Percentiles rank a stretch among this genome's conserved stretches.
Conservation (phyloP, 306 rosid genomes). For the Prunus salicina region DNA sequence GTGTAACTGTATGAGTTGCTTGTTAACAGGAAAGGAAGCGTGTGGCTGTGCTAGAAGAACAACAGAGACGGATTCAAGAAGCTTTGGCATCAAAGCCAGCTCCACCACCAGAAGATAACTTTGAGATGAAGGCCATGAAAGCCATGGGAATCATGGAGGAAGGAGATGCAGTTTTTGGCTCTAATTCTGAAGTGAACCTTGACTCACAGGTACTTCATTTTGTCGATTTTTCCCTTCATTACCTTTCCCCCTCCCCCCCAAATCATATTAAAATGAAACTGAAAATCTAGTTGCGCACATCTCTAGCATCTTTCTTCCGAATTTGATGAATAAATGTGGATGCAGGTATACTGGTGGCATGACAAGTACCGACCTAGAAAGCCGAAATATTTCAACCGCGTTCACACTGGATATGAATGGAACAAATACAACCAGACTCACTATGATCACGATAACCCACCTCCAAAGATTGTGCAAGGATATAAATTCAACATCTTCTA, state of each 20-base stretch:
- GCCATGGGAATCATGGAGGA: slow-evolving; percentile 96
- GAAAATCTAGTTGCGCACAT: background rate
- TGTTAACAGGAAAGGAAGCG: slow-evolving; percentile 71
- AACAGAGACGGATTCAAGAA: slow-evolving; percentile 71
- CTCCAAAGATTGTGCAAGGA: slow-evolving; percentile 96
- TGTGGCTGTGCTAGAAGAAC: slow-evolving; percentile 69
- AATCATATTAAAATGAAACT: background rate
- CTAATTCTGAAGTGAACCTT: slow-evolving; percentile 85
- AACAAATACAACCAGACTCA: slow-evolving; percentile 98
- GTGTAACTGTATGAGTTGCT: slow-evolving; percentile 1
- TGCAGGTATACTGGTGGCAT: slow-evolving; percentile 99
- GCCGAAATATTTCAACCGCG: slow-evolving; percentile 95
- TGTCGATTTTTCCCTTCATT: slow-evolving; percentile 3
- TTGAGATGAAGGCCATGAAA: slow-evolving; percentile 85
- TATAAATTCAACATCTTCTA: slow-evolving; percentile 91
- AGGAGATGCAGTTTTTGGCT: slow-evolving; percentile 93
- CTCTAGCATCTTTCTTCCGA: background rate
- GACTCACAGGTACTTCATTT: slow-evolving; percentile 75
- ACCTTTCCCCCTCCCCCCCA: background rate
- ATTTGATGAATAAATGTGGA: slow-evolving; percentile 17
- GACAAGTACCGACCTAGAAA: slow-evolving; percentile 96
- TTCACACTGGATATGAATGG: slow-evolving; percentile 98
- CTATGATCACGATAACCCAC: slow-evolving; percentile 98
- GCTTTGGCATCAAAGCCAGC: slow-evolving; percentile 79
- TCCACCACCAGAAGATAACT: slow-evolving; percentile 71